Percentiles rank a stretch among this genome's conserved stretches.
phyloP scores from a whole-genome alignment of 805 yeast genomes.

The Teunomyces cretensis region DNA sequence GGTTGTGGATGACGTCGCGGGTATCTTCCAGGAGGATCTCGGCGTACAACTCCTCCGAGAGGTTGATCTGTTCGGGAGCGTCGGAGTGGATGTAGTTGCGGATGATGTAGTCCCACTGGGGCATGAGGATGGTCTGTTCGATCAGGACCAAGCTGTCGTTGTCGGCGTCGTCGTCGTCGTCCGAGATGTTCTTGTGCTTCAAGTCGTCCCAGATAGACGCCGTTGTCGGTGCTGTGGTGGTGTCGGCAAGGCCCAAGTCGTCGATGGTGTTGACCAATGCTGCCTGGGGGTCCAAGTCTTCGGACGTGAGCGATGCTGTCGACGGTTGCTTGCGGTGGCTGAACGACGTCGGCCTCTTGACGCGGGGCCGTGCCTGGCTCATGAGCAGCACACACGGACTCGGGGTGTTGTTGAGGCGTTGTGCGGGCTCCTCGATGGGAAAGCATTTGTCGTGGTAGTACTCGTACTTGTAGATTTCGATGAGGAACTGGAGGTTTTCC shows the following conservation, averaged over 20 bases:
- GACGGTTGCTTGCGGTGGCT: neutral
- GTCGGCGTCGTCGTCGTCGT: slow-evolving; percentile 8
- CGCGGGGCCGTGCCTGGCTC: slow-evolving; percentile 9
- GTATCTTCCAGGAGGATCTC: slow-evolving; percentile 18
- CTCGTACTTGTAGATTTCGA: slow-evolving; percentile 48
- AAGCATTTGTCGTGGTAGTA: slow-evolving; percentile 34
- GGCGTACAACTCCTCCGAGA: slow-evolving; percentile 39
- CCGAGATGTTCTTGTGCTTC: slow-evolving; percentile 3
- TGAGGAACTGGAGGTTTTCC: slow-evolving; percentile 46
- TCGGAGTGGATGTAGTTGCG: slow-evolving; percentile 39
- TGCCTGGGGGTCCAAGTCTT: slow-evolving; percentile 22
- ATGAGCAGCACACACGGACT: slow-evolving; percentile 11
- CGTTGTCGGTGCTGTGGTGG: slow-evolving; percentile 7
- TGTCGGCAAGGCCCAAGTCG: slow-evolving; percentile 14
- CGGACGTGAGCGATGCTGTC: slow-evolving; percentile 16
- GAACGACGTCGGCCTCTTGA: slow-evolving; percentile 5
- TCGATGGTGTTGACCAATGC: slow-evolving; percentile 27
- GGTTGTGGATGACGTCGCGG: slow-evolving; percentile 25
- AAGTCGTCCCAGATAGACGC: slow-evolving; percentile 13
- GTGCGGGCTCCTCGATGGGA: slow-evolving; percentile 8
- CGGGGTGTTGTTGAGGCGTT: slow-evolving; percentile 12
- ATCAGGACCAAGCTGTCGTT: slow-evolving; percentile 3
- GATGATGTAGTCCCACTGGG: slow-evolving; percentile 42
- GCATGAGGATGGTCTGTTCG: slow-evolving; percentile 9
- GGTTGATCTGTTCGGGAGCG: slow-evolving; percentile 49